Evolutionary conservation across 345 rosid species (phyloP).

Genomic region (Bruguiera gymnorhiza): DNA sequence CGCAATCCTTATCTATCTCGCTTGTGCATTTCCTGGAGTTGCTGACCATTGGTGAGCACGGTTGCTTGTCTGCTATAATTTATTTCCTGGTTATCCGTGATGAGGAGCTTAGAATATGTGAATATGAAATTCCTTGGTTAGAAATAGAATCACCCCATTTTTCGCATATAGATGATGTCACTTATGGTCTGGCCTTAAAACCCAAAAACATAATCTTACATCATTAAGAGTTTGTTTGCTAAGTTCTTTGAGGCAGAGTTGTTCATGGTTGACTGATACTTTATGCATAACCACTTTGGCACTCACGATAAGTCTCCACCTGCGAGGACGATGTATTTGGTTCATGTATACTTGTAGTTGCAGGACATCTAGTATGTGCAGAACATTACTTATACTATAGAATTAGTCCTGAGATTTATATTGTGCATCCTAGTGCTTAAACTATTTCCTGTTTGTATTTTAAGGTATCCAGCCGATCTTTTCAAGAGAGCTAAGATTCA

Average conservation of each 20-base stretch:
- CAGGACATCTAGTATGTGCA: background rate
- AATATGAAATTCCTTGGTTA: background rate
- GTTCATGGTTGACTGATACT: background rate
- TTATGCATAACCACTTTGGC: background rate
- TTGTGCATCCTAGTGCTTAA: background rate
- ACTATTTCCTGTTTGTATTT: conserved; percentile 5
- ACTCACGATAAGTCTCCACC: too few relatives aligned
- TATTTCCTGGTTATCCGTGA: background rate
- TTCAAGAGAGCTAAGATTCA: conserved; percentile 72
- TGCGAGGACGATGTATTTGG: background rate
- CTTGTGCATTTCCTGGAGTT: conserved; percentile 73
- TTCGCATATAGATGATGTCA: too few relatives aligned
- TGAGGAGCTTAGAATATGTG: background rate
- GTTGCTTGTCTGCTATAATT: background rate
- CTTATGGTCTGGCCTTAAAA: background rate
- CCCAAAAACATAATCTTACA: background rate
- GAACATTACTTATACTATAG: background rate
- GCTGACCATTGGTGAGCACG: conserved; percentile 70
- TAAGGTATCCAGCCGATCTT: conserved; percentile 87
- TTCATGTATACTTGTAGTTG: background rate
- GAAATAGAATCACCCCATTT: background rate
- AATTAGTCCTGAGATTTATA: background rate
- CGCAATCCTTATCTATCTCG: conserved; percentile 74
- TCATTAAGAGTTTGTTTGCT: background rate
- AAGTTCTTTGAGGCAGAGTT: too few relatives aligned